Evolutionary conservation across 2,329 filamentous ascomycete species (phyloP).

Genomic region (Neofusicoccum parvum): DNA sequence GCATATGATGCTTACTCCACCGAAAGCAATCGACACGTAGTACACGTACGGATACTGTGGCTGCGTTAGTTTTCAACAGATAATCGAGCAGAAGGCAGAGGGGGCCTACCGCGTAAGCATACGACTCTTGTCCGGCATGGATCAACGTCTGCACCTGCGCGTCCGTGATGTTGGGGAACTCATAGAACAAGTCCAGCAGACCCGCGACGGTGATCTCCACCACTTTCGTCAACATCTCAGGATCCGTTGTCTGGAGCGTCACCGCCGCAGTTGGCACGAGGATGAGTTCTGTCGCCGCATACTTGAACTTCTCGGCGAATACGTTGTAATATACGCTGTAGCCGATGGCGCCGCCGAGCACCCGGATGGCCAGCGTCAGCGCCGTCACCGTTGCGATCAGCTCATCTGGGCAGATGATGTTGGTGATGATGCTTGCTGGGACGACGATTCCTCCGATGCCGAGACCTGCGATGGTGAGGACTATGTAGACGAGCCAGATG

Average conservation of each 20-base stretch:
- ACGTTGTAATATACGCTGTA: conserved; percentile 49
- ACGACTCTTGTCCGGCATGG: conserved; percentile 6
- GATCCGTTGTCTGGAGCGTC: conserved; percentile 6
- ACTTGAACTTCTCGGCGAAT: conserved; percentile 22
- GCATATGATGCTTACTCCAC: conserved; percentile 14
- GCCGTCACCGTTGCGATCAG: conserved; percentile 68
- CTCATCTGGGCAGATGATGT: conserved; percentile 68
- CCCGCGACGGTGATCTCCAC: conserved; percentile 14
- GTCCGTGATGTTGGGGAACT: conserved; percentile 8
- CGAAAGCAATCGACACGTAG: conserved; percentile 19
- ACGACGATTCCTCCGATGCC: conserved; percentile 42
- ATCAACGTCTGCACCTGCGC: neutral
- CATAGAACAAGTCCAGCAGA: conserved; percentile 6
- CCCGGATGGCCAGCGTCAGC: conserved; percentile 66
- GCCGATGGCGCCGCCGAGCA: conserved; percentile 64
- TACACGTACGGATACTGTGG: conserved; percentile 20
- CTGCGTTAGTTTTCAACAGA: neutral
- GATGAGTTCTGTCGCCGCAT: neutral
- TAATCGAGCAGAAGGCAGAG: neutral
- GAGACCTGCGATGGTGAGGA: conserved; percentile 39
- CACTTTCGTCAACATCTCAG: neutral
- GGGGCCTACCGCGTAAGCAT: conserved; percentile 8
- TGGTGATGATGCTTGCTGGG: conserved; percentile 57
- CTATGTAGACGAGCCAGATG: conserved; percentile 30
- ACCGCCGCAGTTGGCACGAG: conserved; percentile 7